Evolutionary conservation across 2,329 filamentous ascomycete species (phyloP).

Genomic region (Fusarium sp.): DNA sequence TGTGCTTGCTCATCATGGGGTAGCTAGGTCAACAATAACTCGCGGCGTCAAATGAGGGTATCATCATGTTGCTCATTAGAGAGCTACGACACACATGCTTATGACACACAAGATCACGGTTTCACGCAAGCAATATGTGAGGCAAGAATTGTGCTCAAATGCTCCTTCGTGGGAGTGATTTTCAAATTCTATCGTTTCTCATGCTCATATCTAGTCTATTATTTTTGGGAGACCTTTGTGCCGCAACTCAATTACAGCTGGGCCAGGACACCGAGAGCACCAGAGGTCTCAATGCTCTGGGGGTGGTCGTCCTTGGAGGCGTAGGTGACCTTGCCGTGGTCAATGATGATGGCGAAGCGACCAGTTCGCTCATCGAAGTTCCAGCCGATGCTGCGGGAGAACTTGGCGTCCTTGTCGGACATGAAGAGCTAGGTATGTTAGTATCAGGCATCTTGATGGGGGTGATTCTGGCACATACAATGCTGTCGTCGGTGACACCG

Average conservation of each 20-base stretch:
- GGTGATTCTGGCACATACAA: slow-evolving; percentile 55
- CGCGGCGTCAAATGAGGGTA: slow-evolving; percentile 20
- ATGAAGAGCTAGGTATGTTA: slow-evolving; percentile 73
- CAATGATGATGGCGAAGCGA: slow-evolving; percentile 84
- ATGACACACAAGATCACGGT: slow-evolving; percentile 10
- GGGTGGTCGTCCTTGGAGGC: slow-evolving; percentile 76
- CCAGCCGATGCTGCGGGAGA: slow-evolving; percentile 85
- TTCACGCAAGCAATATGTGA: slow-evolving; percentile 1
- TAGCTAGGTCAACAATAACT: slow-evolving; percentile 28
- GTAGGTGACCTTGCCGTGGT: slow-evolving; percentile 86
- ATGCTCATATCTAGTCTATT: slow-evolving; percentile 27
- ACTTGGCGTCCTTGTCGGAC: slow-evolving; percentile 75
- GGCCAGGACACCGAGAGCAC: slow-evolving; percentile 66
- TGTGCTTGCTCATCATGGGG: slow-evolving; percentile 13
- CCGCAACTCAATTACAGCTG: slow-evolving; percentile 58
- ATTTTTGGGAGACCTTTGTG: slow-evolving; percentile 9
- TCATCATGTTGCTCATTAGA: slow-evolving; percentile 19
- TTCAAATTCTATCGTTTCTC: slow-evolving; percentile 37
- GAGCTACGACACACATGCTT: not conserved
- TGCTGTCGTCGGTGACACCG: slow-evolving; percentile 75
- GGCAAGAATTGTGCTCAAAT: slow-evolving; percentile 6
- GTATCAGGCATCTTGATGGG: not conserved
- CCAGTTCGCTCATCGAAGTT: slow-evolving; percentile 78
- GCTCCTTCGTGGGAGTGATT: slow-evolving; percentile 18
- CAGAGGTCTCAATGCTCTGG: slow-evolving; percentile 59